Evolutionary conservation across 495 filamentous ascomycete species (phyloP), one percentile per base, ranked within the genome.

Genomic region (Penicillium macrosclerotiorum): DNA sequence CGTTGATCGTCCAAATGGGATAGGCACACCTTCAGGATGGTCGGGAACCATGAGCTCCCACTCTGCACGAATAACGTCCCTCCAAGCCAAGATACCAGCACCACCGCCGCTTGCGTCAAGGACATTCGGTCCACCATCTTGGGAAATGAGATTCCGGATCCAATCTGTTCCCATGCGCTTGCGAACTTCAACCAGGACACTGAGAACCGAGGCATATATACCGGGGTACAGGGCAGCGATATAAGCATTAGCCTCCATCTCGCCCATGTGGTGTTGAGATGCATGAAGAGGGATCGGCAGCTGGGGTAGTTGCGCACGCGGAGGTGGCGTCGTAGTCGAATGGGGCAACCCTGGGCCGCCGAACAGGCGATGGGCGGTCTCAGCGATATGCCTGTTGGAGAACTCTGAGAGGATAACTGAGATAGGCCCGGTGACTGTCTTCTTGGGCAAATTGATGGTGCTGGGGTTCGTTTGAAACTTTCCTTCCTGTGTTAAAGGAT

Each of bases 211-310:
- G 1, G 91, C 82, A 61, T 95, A 95, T 42, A 85, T 75, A 1
- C 83, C 86, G 1, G 93, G 92, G 59, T 95, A 81, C 8, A 94
- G 74, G 6, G 82, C 80, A 4, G 90, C 80, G 19, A 96, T 54
- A 52, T 81, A 96, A 3, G 83, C 78, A 73, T 96, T 89, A n/a
- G 83, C 86, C 59, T 96, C 88, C 66, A 95, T 92, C 20, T 89
- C 82, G 3, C 73, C 72, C 89, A 96, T 94, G 22, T 70, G 69
- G 41, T 77, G 70, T 42, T 93, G 84, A 3, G 76, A 74, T 2
- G 88, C 84, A 51, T 84, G 76, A 14, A 97, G 62, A 2, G 75
- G 73, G 19, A 96, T 83, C 2, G 80, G 72, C 45, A 80, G 78
- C 64, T 92, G 88, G 23, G 79, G 77, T 34, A 76, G 40, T 33